A percentile compares a stretch with the other conserved stretches of the same genome.
phyloP scores from a whole-genome alignment of 75 land plant species.

The Pseudotsuga menziesii region DNA sequence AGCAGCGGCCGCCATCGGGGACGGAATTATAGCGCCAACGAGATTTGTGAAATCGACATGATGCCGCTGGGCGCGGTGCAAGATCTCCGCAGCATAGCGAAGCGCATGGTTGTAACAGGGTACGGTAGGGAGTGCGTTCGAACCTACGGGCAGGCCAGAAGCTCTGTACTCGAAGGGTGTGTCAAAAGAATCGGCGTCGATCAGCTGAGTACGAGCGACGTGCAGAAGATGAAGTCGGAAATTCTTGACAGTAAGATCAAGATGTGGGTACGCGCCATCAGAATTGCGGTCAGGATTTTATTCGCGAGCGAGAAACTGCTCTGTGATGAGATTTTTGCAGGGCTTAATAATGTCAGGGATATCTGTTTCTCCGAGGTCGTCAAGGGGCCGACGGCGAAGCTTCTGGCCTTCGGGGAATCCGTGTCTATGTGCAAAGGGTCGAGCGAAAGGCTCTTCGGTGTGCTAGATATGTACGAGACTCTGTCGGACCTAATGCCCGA shows the following conservation, averaged over 20 bases:
- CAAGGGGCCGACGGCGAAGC: conserved; percentile 32
- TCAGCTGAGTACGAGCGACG: conserved; percentile 16
- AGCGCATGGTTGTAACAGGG: conserved; percentile 20
- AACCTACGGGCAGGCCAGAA: conserved; percentile 19
- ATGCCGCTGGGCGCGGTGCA: conserved; percentile 12
- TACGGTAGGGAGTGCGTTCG: conserved; percentile 37
- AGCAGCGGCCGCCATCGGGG: neutral
- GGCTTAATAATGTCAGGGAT: conserved; percentile 18
- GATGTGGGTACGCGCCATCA: conserved; percentile 33
- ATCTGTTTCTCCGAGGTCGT: conserved; percentile 57
- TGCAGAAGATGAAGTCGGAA: conserved; percentile 37
- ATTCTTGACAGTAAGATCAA: conserved; percentile 30
- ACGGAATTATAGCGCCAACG: neutral
- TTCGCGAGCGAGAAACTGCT: conserved; percentile 51
- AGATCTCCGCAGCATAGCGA: conserved; percentile 28
- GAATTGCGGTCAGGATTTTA: conserved; percentile 25
- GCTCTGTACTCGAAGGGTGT: conserved; percentile 23
- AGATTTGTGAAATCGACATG: neutral
- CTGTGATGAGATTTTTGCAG: conserved; percentile 60
- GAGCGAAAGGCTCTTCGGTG: conserved; percentile 48
- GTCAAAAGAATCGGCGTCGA: conserved; percentile 27
- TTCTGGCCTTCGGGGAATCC: conserved; percentile 45
- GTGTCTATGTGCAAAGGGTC: conserved; percentile 36
- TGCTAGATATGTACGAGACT: conserved; percentile 55
- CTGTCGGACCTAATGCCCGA: conserved; percentile 43